Base-by-base conservation (phyloP, 2,329 filamentous ascomycete species). In the Fusarium nanum region DNA sequence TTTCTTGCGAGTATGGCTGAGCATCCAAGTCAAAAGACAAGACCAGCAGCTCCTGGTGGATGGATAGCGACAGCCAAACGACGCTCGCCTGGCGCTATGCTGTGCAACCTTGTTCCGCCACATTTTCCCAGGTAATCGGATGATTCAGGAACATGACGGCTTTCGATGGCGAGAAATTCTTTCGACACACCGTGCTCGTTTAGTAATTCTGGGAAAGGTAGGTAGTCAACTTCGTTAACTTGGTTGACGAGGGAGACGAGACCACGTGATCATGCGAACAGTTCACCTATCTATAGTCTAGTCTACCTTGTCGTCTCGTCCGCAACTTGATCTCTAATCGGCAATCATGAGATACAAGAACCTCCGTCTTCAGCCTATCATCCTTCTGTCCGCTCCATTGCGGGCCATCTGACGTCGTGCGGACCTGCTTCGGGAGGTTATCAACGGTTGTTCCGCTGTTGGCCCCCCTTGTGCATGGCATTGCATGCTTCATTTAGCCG, bases 91-190 rank as follows among this genome's bases (percentile, higher is more conserved):
- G 40, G 68, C 47, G 59, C 60, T 59, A 56, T 66, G 22, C 27
- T 60, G 72, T 75, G 56, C 54, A 25, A 66, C 73, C 25, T 4
- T 20, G 50, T 62, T 55, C 58, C 56, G 63, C 60, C 68, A 73
- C 56, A 55, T 32, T 61, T 64, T 56, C 63, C 67, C 67, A 62
- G 52, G 56, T 60, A 25, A 57, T 63, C 34, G 48, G 60, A 56
- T 47, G 56, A 46, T 52, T 20, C 37, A 44, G 55, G 37, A 22
- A 48, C 41, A 54, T 34, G 28, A 60, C 34, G 34, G 27, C 34
- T 52, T 28, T 52, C 3, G 11, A 44, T 53, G 28, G 28, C n/a
- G 37, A 65, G 18, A 34, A 16, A 50, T 44, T 46, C 20, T 12
- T 50, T n/a, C 57, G 56, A 71, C 54, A 68, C 47, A 64, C 49